Base-by-base conservation (phyloP, 371 early-diverging fungal genomes). In the Choanephora cucurbitarum region DNA sequence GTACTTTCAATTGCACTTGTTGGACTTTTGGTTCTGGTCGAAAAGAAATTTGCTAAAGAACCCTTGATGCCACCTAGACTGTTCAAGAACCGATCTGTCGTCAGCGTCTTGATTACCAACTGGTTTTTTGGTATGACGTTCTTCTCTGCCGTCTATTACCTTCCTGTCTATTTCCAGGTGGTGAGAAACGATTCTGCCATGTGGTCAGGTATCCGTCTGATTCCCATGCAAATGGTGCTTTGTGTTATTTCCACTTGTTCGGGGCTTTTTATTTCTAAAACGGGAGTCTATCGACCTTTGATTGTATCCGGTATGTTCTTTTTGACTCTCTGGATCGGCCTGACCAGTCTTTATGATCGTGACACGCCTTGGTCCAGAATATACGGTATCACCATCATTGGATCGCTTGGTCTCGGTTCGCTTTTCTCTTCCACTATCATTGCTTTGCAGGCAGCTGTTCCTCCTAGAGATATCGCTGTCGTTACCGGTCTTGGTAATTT, bases 121-220 rank as follows among this genome's bases (percentile, higher is more conserved):
- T 79, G 84, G 58, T 84, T 80, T 51, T 71, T 83, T 53, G 77
- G 85, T 6, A 69, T 77, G 41, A 60, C 75, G 0, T 88, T 84
- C 63, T 86, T 73, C 52, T 61, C 72, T 34, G 72, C 77, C 0
- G 60, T 84, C 6, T 87, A 79, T 52, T 82, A 81, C 40, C 58
- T 89, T 0, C 94, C 95, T 14, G 71, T 91, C 9, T 94, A 87
- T 69, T 91, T 90, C 71, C 90, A 89, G 58, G 83, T 91, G 34
- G 90, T 91, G 10, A 67, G 67, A 33, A 70, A 70, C 8, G 72
- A 77, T 41, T 52, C 58, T 15, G 83, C 86, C 22, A 85, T 76
- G 43, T 73, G 73, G 69, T 80, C 80, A 0, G 86, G 86, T 23
- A 62, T 84, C 33, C 61, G 75, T 33, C 39, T 79, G 34, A 79